A percentile compares a stretch with the other conserved stretches of the same genome.
Conservation (phyloP, 2,329 filamentous ascomycete species). For the Bipolaris oryzae region DNA sequence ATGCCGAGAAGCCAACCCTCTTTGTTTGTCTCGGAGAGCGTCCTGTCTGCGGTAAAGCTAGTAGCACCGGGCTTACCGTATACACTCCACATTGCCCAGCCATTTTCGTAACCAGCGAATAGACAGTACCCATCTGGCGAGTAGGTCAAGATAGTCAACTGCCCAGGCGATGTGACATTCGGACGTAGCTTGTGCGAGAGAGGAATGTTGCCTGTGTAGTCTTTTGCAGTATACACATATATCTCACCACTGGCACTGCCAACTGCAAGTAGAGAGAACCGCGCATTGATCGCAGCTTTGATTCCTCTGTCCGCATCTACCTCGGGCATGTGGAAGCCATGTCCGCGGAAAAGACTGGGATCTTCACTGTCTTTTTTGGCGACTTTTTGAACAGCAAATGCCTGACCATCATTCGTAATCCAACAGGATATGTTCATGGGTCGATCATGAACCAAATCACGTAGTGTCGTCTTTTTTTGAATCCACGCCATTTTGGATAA, state of each 20-base stretch:
- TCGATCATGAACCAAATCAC: constrained; percentile 89
- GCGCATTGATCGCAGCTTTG: constrained; percentile 85
- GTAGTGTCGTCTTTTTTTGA: constrained; percentile 74
- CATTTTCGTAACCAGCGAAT: constrained; percentile 88
- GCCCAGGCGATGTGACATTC: constrained; percentile 73
- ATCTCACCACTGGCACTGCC: constrained; percentile 81
- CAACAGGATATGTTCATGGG: constrained; percentile 96
- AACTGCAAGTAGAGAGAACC: constrained; percentile 91
- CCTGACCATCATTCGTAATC: constrained; percentile 86
- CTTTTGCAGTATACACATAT: constrained; percentile 87
- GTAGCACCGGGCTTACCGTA: constrained; percentile 89
- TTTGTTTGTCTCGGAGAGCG: constrained; percentile 68
- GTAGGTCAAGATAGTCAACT: constrained; percentile 77
- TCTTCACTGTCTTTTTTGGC: constrained; percentile 51
- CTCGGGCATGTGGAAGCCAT: constrained; percentile 83
- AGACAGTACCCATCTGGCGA: constrained; percentile 96
- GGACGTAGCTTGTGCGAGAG: constrained; percentile 78
- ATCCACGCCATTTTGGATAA: constrained; percentile 87
- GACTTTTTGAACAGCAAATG: constrained; percentile 83
- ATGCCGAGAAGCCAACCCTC: constrained; percentile 88
- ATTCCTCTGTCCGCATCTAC: constrained; percentile 65
- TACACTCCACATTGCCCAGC: constrained; percentile 97
- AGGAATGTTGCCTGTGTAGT: constrained; percentile 92
- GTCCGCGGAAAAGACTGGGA: constrained; percentile 80
- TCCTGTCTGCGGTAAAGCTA: constrained; percentile 75